Percentiles rank a stretch among this genome's conserved stretches.
phyloP scores from a whole-genome alignment of 305 asterid genomes.

The Vinca major region DNA sequence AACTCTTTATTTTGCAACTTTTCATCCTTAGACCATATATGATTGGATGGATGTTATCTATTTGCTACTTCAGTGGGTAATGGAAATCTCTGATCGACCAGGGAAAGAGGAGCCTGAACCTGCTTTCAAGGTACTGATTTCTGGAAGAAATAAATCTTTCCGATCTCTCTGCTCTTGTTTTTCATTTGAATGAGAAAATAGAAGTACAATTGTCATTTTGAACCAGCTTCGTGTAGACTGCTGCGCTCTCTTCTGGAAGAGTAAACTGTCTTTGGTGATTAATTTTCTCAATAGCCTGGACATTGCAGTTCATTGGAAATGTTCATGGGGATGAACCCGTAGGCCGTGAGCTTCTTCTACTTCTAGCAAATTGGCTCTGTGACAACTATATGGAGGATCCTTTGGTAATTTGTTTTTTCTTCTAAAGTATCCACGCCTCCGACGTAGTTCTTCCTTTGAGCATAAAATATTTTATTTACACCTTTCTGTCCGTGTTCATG shows the following conservation, averaged over 20 bases:
- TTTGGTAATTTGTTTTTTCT: constrained; percentile 45
- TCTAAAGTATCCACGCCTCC: background rate
- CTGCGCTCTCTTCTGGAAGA: background rate
- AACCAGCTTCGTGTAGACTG: background rate
- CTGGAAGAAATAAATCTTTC: background rate
- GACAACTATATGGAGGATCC: constrained; percentile 75
- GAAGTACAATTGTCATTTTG: background rate
- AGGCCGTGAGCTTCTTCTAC: constrained; percentile 88
- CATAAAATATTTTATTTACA: background rate
- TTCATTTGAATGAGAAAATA: background rate
- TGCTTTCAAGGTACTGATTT: constrained; percentile 66
- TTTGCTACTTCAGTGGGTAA: constrained; percentile 54
- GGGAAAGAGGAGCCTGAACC: constrained; percentile 83
- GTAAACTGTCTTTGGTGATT: constrained; percentile 19
- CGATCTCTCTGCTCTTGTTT: constrained; percentile 1
- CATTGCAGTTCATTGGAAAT: constrained; percentile 81
- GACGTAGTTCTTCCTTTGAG: background rate
- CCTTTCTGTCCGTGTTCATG: background rate
- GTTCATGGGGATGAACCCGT: constrained; percentile 99
- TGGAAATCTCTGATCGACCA: constrained; percentile 83
- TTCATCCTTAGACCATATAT: constrained; percentile 1
- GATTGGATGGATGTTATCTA: background rate
- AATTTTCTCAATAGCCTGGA: constrained; percentile 25
- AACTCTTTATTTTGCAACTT: background rate
- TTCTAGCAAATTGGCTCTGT: constrained; percentile 84